A percentile compares a stretch with the other conserved stretches of the same genome.
These are phyloP conservation scores for Sarcodon aspratus DNA, from an alignment of 768 basidiomycete species.

Conservation along the genomic window DNA sequence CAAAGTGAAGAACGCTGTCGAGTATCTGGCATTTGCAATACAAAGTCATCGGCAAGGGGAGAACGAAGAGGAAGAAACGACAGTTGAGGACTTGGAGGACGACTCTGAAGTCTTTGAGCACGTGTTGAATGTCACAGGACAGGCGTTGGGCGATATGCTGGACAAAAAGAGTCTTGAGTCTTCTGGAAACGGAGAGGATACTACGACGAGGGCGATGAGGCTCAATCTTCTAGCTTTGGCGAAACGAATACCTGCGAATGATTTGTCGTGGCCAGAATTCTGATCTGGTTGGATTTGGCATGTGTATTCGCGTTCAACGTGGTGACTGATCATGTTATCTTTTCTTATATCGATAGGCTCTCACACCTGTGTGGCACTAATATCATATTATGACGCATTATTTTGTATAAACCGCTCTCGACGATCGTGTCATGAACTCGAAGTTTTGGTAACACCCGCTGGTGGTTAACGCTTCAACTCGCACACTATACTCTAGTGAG, in stretches of 20 bases:
- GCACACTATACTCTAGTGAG: too few relatives aligned
- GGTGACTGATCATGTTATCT: too few relatives aligned
- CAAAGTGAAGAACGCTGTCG: constrained; percentile 11
- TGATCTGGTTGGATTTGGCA: background rate
- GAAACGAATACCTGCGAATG: constrained; percentile 63
- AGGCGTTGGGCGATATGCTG: constrained; percentile 18
- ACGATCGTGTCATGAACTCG: too few relatives aligned
- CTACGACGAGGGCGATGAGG: constrained; percentile 43
- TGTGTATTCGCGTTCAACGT: too few relatives aligned
- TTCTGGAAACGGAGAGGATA: constrained; percentile 27
- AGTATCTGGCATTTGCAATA: constrained; percentile 17
- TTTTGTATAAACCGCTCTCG: too few relatives aligned
- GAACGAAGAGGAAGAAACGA: constrained; percentile 6
- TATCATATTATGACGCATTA: too few relatives aligned
- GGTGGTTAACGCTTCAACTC: too few relatives aligned
- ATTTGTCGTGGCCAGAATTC: background rate
- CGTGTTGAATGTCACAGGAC: constrained; percentile 47
- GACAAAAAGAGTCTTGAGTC: constrained; percentile 1
- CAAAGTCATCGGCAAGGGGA: constrained; percentile 17
- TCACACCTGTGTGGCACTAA: too few relatives aligned
- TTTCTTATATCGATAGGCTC: too few relatives aligned
- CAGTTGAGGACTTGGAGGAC: constrained; percentile 18
- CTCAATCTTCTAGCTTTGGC: constrained; percentile 69
- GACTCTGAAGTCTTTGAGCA: constrained; percentile 38
- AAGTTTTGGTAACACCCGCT: too few relatives aligned